These are phyloP conservation scores for Plectosphaerella sp. DNA, from an alignment of 2,329 filamentous ascomycete species.

Conservation along the genomic window DNA sequence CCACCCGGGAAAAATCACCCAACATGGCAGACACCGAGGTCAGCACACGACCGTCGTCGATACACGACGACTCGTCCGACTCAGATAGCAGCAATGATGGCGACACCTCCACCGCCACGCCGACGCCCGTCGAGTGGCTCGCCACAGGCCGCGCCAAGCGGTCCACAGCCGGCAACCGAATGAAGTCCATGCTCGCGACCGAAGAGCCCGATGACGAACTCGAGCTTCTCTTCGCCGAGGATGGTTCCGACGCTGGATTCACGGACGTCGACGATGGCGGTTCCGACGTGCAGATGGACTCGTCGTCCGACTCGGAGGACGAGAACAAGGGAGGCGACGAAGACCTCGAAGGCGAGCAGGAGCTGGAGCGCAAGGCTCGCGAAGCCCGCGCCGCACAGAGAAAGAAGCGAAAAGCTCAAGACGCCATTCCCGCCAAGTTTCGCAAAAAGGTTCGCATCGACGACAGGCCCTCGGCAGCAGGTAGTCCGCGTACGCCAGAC, in stretches of 20 bases:
- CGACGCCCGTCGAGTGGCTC: constrained; percentile 57
- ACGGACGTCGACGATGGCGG: constrained; percentile 62
- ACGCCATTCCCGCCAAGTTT: constrained; percentile 66
- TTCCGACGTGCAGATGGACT: constrained; percentile 81
- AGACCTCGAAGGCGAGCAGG: constrained; percentile 82
- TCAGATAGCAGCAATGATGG: constrained; percentile 25
- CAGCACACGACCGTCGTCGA: constrained; percentile 2
- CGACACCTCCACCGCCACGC: constrained; percentile 22
- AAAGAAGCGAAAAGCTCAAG: constrained; percentile 72
- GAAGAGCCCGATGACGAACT: constrained; percentile 66
- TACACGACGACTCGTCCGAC: constrained; percentile 11
- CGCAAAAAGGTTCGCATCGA: constrained; percentile 75
- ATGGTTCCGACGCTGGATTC: constrained; percentile 65
- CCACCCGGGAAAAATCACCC: not conserved
- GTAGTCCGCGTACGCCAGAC: constrained; percentile 22
- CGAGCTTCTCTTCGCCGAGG: constrained; percentile 72
- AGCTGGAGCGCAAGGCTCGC: constrained; percentile 73
- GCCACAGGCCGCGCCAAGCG: constrained; percentile 70
- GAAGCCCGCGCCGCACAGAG: constrained; percentile 61
- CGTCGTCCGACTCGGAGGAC: constrained; percentile 79
- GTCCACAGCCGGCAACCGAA: constrained; percentile 78
- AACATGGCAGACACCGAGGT: constrained; percentile 9
- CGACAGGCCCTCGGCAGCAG: constrained; percentile 35
- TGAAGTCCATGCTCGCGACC: constrained; percentile 72
- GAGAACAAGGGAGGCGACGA: constrained; percentile 58